Percentiles rank a stretch among this genome's conserved stretches.
Conservation (phyloP, 2,329 filamentous ascomycete species). For the Zarea fungicola region DNA sequence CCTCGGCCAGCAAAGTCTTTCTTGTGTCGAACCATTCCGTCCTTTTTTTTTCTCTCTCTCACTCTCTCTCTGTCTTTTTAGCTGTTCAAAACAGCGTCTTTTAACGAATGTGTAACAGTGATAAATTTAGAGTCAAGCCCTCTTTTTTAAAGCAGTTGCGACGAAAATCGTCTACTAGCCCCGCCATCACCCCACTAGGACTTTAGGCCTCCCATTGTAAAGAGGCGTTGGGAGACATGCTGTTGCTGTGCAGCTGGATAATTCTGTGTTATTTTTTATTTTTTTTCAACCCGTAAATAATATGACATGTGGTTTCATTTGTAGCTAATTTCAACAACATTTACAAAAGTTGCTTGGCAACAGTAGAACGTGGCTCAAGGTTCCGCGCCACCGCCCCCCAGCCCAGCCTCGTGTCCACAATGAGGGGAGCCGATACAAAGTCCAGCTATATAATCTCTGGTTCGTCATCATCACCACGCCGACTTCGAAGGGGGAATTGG, state of each 20-base stretch:
- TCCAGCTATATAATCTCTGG: constrained; percentile 1
- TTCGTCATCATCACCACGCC: constrained; percentile 8
- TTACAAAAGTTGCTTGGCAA: neutral
- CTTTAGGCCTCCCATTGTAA: neutral
- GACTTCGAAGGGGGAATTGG: constrained; percentile 1
- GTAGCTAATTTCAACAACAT: no score
- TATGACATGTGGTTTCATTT: no score
- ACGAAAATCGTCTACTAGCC: constrained; percentile 8
- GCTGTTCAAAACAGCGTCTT: no score
- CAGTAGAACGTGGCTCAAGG: neutral
- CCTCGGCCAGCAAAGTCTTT: constrained; percentile 74
- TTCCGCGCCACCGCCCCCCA: constrained; percentile 5
- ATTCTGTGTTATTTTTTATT: neutral
- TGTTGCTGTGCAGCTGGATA: neutral
- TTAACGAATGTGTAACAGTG: neutral
- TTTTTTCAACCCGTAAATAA: no score
- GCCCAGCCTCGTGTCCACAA: constrained; percentile 9
- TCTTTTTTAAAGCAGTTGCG: constrained; percentile 1
- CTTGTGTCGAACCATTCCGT: constrained; percentile 98
- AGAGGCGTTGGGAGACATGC: neutral
- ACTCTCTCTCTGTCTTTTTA: no score
- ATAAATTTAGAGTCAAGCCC: neutral
- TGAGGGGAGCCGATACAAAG: constrained; percentile 8
- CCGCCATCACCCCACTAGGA: constrained; percentile 11
- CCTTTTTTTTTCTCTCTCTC: no score